A percentile compares a stretch with the other conserved stretches of the same genome.
phyloP scores from a whole-genome alignment of 805 yeast species.

The Wickerhamiella allomyrinae region DNA sequence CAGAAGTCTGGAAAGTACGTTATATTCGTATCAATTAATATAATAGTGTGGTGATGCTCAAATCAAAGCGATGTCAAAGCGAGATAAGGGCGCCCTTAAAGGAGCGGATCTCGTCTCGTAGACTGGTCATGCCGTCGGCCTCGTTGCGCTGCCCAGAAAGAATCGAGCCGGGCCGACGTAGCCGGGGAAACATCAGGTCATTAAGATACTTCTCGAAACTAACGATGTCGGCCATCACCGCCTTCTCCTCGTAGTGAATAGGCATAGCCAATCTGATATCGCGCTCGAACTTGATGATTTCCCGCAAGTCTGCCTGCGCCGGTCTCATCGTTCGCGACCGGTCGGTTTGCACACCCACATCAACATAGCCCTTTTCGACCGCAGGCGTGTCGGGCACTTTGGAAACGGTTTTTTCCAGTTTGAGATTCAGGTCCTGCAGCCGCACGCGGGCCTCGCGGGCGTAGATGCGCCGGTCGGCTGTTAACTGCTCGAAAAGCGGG shows the following conservation, averaged over 20 bases:
- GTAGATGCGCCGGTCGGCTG: constrained; percentile 21
- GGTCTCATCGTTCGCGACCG: not conserved
- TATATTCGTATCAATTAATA: no score
- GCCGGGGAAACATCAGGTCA: constrained; percentile 1
- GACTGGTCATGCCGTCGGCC: constrained; percentile 4
- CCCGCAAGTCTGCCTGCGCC: constrained; percentile 1
- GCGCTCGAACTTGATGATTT: constrained; percentile 2
- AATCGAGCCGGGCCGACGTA: constrained; percentile 1
- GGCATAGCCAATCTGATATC: not conserved
- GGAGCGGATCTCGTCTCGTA: constrained; percentile 16
- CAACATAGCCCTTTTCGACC: constrained; percentile 13
- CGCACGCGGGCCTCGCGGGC: constrained; percentile 19
- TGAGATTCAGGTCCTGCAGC: constrained; percentile 16
- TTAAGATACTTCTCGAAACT: constrained; percentile 4
- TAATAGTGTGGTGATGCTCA: no score
- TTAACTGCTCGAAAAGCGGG: constrained; percentile 24
- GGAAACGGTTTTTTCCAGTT: constrained; percentile 13
- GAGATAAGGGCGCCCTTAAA: constrained; percentile 17
- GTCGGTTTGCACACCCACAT: constrained; percentile 19
- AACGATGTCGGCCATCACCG: not conserved
- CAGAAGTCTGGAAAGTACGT: no score
- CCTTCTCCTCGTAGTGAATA: constrained; percentile 1
- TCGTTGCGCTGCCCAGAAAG: not conserved
- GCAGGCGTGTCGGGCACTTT: constrained; percentile 14
- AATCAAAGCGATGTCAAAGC: no score